Conservation (phyloP, 345 rosid genomes). For the Turritis glabra region DNA sequence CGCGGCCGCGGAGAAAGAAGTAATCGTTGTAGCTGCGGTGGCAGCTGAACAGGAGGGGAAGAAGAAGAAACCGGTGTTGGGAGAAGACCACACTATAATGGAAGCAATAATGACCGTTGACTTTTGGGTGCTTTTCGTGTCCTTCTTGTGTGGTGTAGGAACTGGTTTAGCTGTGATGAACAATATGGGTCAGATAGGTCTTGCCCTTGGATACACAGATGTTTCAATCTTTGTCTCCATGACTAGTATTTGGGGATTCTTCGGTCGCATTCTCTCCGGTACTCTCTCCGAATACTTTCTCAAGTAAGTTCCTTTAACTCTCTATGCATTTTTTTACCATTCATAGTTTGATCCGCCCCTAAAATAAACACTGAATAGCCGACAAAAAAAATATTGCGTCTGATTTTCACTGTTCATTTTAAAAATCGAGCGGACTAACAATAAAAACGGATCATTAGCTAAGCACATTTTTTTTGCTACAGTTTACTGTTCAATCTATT, state of each 20-base stretch:
- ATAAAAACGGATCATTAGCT: not conserved
- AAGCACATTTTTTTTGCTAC: not conserved
- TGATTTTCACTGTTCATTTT: no score
- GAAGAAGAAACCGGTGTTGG: conserved; percentile 56
- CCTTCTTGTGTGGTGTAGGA: conserved; percentile 89
- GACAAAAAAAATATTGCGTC: no score
- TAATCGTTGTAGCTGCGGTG: not conserved
- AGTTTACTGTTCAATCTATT: not conserved
- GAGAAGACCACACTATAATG: conserved; percentile 82
- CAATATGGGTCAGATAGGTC: conserved; percentile 92
- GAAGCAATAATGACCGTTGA: conserved; percentile 70
- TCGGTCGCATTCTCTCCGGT: conserved; percentile 87
- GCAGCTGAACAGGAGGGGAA: conserved; percentile 1
- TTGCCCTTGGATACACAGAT: conserved; percentile 81
- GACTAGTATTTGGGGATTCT: conserved; percentile 91
- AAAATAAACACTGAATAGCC: not conserved
- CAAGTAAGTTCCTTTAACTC: conserved; percentile 50
- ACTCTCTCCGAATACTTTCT: conserved; percentile 72
- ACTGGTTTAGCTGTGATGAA: conserved; percentile 89
- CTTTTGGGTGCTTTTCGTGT: conserved; percentile 80
- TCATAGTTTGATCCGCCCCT: not conserved
- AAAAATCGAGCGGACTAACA: no score
- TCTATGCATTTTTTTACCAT: not conserved
- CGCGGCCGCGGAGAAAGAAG: conserved; percentile 4
- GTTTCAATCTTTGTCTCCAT: conserved; percentile 86